Base-by-base conservation (phyloP, 83 land plant species). In the Diphasiastrum complanatum region DNA sequence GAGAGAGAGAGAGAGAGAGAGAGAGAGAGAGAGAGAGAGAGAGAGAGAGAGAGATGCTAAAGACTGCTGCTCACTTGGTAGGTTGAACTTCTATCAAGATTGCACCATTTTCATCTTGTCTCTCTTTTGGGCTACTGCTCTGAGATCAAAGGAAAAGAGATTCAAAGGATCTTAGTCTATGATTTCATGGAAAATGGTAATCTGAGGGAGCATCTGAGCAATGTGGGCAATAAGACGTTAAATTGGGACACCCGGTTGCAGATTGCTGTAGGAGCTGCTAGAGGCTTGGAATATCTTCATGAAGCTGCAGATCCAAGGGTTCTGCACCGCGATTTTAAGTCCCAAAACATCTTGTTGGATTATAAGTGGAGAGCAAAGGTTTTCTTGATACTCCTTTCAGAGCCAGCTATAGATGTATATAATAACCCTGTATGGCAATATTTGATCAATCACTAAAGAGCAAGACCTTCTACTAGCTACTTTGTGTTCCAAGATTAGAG, bases 221-320 rank as follows among this genome's bases (percentile, higher is more conserved):
- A 23, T n/a, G 51, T 66, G 25, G 79, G 75, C 18, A 71, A 75
- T 26, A 63, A 69, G 37, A 45, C 65, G 22, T 24, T 86, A 64
- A 65, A 74, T 33, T 86, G 91, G 91, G 56, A 11, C 20, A 81
- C 79, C 12, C 79, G 91, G 26, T 68, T 83, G 40, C 32, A 68
- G 5, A 81, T 86, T 65, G 87, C 91, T 32, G 63, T 83, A 33
- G 91, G 91, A 60, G 91, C 81, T 69, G 91, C 91, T n/a, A 80
- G 73, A 58, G 91, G 91, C 11, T 72, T 86, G 72, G 91, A 83
- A 32, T 86, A 86, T 72, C 82, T 86, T 10, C 91, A 86, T 64
- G 91, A 86, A 70, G 87, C 87, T 36, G 84, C 91, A 54, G 78
- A 77, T 24, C 87, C 87, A 14, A 76, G 85, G 66, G 82, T 86